Conservation (phyloP, 2,329 filamentous ascomycete genomes). For the Fonsecaea pugnacius region DNA sequence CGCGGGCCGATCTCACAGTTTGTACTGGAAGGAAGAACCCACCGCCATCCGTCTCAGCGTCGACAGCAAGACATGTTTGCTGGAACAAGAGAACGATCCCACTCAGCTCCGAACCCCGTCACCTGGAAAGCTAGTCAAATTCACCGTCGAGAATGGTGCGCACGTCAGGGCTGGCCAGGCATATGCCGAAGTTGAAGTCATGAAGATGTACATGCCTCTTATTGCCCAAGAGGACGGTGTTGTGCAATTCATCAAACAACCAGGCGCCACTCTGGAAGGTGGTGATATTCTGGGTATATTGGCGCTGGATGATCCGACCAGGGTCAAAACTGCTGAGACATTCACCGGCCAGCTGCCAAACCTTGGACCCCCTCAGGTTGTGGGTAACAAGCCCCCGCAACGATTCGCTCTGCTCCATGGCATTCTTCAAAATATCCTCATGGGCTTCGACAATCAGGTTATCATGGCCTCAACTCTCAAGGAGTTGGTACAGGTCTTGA, state of each 20-base stretch:
- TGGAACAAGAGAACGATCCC: slow-evolving; percentile 98
- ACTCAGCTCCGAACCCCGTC: slow-evolving; percentile 94
- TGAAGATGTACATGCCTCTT: slow-evolving; percentile 99
- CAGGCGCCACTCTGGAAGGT: slow-evolving; percentile 94
- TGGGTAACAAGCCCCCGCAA: slow-evolving; percentile 90
- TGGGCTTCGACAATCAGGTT: slow-evolving; percentile 95
- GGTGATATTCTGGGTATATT: slow-evolving; percentile 98
- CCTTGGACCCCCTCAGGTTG: slow-evolving; percentile 81
- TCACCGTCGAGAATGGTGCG: slow-evolving; percentile 90
- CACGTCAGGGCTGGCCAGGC: slow-evolving; percentile 91
- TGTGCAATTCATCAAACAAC: slow-evolving; percentile 98
- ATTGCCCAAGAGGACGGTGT: slow-evolving; percentile 93
- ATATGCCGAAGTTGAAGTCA: slow-evolving; percentile 97
- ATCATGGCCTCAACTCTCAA: slow-evolving; percentile 88
- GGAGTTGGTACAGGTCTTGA: slow-evolving; percentile 86
- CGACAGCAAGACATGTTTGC: slow-evolving; percentile 95
- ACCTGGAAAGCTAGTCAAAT: slow-evolving; percentile 97
- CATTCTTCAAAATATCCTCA: slow-evolving; percentile 83
- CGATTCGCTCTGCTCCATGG: slow-evolving; percentile 76
- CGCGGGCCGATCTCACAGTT: slow-evolving; percentile 90
- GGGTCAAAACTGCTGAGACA: slow-evolving; percentile 93
- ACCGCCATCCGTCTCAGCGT: slow-evolving; percentile 94
- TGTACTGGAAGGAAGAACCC: slow-evolving; percentile 99
- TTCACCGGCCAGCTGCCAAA: slow-evolving; percentile 90
- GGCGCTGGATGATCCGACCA: slow-evolving; percentile 89